Evolutionary conservation across 1,284 basidiomycete genomes (phyloP), one percentile per base, ranked within the genome.

Genomic region (Ustilago cynodontis): DNA sequence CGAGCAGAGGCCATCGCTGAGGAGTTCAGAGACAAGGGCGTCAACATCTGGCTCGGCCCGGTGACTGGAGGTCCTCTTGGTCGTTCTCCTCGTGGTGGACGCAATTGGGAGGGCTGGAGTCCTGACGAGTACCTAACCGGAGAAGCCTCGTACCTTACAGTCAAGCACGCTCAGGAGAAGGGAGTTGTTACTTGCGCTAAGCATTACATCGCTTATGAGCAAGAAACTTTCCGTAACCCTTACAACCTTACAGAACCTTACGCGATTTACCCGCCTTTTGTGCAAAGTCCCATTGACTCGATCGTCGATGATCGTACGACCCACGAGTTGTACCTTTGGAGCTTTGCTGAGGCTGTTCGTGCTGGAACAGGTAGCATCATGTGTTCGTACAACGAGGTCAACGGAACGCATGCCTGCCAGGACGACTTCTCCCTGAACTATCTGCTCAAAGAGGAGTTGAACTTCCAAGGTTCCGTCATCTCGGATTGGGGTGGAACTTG

Each of bases 21-120:
- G 50, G 93, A 95, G 86, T 90, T 91, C 86, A 88, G 89, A 67
- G 91, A 89, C 31, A 94, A 94, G 84, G 94, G 94, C 43, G 91
- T 92, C 63, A 90, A 95, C 80, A 88, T 92, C 60, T 89, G 89
- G 7, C 87, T 92, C 8, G 90, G 90, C 11, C 79, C 81, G 6
- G 79, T 75, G 24, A 75, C 77, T 6, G 77, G 77, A 26, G 71
- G 70, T 9, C 67, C 65, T 29, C 37, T 91, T 56, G 89, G 88
- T 63, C 88, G 91, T 18, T 88, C 88, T 1, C 89, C 91, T 5
- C 89, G 89, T 18, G 90, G 88, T 3, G 93, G 93, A 0, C 87
- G 93, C 11, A 94, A 93, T 86, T 95, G 92, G 92, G 93, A 94
- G 87, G 92, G 67, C 1, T 76, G 60, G 61, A 41, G 51, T 14